phyloP scores from a whole-genome alignment of 176 grass and related monocot genomes.

The Guadua angustifolia region DNA sequence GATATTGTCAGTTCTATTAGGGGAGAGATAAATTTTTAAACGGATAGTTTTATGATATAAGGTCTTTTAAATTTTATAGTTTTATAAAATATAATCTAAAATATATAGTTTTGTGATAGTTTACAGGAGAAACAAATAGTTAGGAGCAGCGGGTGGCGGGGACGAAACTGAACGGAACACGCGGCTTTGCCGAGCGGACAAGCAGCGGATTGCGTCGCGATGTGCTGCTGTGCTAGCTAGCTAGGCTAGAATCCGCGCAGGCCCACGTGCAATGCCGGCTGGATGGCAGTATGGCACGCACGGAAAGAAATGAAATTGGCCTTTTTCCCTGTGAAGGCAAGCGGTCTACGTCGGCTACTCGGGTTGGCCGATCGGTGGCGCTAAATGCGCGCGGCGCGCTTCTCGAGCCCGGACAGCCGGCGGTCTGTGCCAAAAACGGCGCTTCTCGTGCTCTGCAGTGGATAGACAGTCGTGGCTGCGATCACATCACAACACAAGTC shows the following conservation, averaged over 20 bases:
- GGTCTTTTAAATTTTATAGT: too few relatives aligned
- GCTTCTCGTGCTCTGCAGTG: not conserved
- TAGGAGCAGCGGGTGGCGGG: not conserved
- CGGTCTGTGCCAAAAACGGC: not conserved
- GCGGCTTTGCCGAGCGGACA: not conserved
- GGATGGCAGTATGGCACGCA: not conserved
- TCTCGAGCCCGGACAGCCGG: not conserved
- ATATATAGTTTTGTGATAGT: too few relatives aligned
- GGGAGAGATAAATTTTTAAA: too few relatives aligned
- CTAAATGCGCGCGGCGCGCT: not conserved
- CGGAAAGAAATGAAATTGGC: not conserved
- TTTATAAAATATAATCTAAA: too few relatives aligned
- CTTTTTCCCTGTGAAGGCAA: not conserved
- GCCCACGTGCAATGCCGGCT: not conserved
- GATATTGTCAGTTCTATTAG: too few relatives aligned
- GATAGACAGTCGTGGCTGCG: too few relatives aligned
- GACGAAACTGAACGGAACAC: constrained; percentile 7
- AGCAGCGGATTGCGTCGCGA: too few relatives aligned
- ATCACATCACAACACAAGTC: not conserved
- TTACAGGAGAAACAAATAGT: too few relatives aligned
- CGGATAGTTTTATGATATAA: too few relatives aligned
- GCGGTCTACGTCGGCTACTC: not conserved
- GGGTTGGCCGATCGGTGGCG: not conserved
- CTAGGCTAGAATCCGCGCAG: too few relatives aligned
- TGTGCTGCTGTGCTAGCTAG: not conserved